Evolutionary conservation across 2,329 filamentous ascomycete genomes (phyloP).

Genomic region (Sclerotinia spermophila): DNA sequence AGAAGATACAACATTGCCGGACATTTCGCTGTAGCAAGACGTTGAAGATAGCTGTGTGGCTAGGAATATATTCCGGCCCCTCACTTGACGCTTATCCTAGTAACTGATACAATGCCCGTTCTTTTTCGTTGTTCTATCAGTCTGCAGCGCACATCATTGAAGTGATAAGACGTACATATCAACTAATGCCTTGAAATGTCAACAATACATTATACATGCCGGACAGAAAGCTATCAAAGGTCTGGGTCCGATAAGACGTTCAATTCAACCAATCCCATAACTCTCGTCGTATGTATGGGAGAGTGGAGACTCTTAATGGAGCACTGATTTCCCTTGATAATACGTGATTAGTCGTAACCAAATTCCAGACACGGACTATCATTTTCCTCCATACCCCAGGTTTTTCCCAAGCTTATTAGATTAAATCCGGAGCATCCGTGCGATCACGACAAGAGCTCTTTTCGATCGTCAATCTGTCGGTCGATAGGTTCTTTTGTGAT

Average conservation of each 20-base stretch:
- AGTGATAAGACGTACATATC: not conserved
- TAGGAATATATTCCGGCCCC: not conserved
- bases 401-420: not conserved
- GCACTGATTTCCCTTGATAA: not conserved
- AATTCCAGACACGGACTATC: not conserved
- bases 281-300: not conserved
- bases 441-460: not conserved
- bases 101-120: not conserved
- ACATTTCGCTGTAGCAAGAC: not conserved
- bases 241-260: conserved; percentile 3
- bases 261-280: not conserved
- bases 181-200: not conserved
- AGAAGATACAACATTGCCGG: conserved; percentile 7
- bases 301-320: not conserved
- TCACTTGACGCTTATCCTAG: not conserved
- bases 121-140: not conserved
- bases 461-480: conserved; percentile 2
- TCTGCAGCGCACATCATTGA: conserved; percentile 5
- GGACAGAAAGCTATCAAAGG: not conserved
- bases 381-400: not conserved
- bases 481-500: not conserved
- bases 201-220: conserved; percentile 1
- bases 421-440: not conserved
- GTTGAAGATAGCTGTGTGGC: not conserved
- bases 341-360: not conserved